Evolutionary conservation across 768 basidiomycete genomes (phyloP).

Genomic region (Austroboletus eburneus): DNA sequence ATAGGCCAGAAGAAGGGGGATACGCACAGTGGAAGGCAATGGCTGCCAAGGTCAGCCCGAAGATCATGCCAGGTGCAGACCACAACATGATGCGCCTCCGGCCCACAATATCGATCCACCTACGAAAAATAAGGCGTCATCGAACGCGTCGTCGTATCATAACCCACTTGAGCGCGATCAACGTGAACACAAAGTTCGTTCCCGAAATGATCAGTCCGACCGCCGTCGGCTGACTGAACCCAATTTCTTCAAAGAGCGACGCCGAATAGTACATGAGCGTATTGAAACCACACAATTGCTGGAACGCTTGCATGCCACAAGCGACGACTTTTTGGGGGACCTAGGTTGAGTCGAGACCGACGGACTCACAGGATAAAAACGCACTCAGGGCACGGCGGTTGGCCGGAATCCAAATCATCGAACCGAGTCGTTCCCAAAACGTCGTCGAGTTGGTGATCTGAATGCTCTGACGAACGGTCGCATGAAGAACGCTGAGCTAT

Average conservation of each 20-base stretch:
- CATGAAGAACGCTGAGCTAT: slow-evolving; percentile 55
- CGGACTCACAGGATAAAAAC: slow-evolving; percentile 10
- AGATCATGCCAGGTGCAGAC: slow-evolving; percentile 70
- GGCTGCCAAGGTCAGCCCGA: slow-evolving; percentile 59
- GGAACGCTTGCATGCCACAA: slow-evolving; percentile 79
- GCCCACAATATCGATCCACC: slow-evolving; percentile 63
- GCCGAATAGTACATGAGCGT: slow-evolving; percentile 75
- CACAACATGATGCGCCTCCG: slow-evolving; percentile 65
- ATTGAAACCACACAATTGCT: slow-evolving; percentile 84
- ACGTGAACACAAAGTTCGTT: slow-evolving; percentile 75
- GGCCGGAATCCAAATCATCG: slow-evolving; percentile 51
- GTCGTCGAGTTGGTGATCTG: slow-evolving; percentile 61
- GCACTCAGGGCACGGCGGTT: slow-evolving; percentile 69
- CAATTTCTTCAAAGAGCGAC: slow-evolving; percentile 75
- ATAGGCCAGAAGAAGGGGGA: no score
- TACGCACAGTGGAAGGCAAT: slow-evolving; percentile 52
- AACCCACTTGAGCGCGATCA: slow-evolving; percentile 58
- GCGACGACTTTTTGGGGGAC: slow-evolving; percentile 49
- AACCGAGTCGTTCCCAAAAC: slow-evolving; percentile 49
- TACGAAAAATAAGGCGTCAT: neutral
- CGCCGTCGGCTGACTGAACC: slow-evolving; percentile 78
- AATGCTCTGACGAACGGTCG: slow-evolving; percentile 57
- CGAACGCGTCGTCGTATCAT: neutral
- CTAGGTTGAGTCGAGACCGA: neutral
- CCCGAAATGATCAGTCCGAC: slow-evolving; percentile 76